Conservation (phyloP, 352 stramenopile genomes). For the Pythium guiyangense region DNA sequence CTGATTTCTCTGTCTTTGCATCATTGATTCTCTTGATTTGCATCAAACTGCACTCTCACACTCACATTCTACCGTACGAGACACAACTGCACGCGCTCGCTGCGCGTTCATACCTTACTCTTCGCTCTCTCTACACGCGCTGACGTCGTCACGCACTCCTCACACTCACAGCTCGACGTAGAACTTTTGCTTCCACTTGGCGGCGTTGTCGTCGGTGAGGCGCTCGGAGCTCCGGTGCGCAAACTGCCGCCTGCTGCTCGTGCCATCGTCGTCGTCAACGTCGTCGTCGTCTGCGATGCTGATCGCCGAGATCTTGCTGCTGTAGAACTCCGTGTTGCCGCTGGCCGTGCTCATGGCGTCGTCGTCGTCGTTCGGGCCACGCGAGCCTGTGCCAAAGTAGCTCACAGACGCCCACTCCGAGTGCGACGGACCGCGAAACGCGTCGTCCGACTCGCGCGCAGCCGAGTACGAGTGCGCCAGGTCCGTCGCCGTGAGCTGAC, state of each 20-base stretch:
- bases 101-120: too few relatives aligned
- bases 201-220: slow-evolving; percentile 4
- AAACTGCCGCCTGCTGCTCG: slow-evolving; percentile 5
- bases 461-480: not conserved
- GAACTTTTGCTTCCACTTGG: slow-evolving; percentile 24
- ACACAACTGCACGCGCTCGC: not conserved
- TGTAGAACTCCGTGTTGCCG: slow-evolving; percentile 11
- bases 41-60: too few relatives aligned
- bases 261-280: too few relatives aligned
- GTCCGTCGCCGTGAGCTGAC: slow-evolving; percentile 6
- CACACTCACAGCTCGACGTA: slow-evolving; percentile 19
- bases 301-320: slow-evolving; percentile 8
- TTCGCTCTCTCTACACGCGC: not conserved
- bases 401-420: slow-evolving; percentile 9
- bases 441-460: slow-evolving; percentile 6
- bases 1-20: slow-evolving; percentile 1
- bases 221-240: slow-evolving; percentile 6
- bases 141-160: not conserved
- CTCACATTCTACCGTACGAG: not conserved
- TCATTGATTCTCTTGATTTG: not conserved
- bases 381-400: slow-evolving; percentile 4
- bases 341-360: slow-evolving; percentile 10
- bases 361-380: not conserved
- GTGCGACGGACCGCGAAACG: not conserved
- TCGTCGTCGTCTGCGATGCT: slow-evolving; percentile 6